phyloP scores from a whole-genome alignment of 371 early-diverging fungal species.

The Mucor mucedo region DNA sequence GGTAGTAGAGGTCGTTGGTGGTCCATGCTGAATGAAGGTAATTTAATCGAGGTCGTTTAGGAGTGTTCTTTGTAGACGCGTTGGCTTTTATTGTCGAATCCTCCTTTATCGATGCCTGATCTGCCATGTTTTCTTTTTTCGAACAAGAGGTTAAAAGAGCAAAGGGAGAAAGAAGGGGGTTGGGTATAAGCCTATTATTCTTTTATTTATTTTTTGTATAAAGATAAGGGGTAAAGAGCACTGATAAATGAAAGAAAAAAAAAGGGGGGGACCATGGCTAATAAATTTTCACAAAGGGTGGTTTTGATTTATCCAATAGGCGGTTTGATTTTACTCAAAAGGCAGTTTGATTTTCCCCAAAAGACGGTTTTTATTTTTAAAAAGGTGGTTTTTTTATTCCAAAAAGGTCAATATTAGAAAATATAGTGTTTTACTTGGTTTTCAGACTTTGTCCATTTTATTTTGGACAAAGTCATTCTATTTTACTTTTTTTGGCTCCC shows the following conservation, averaged over 20 bases:
- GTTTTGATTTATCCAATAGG: constrained; percentile 3
- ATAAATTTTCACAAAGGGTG: neutral
- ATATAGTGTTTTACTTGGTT: constrained; percentile 4
- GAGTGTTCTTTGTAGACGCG: neutral
- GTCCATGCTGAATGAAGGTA: constrained; percentile 44
- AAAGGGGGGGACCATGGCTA: too few relatives aligned
- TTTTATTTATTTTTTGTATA: neutral
- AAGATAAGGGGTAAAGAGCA: too few relatives aligned
- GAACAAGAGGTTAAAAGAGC: neutral
- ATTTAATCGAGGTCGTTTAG: constrained; percentile 29
- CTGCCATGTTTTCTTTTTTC: neutral
- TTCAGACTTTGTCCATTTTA: constrained; percentile 4
- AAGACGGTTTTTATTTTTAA: neutral
- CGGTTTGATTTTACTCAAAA: constrained; percentile 3
- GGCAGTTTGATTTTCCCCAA: constrained; percentile 4
- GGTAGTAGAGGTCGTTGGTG: constrained; percentile 21
- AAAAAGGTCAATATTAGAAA: constrained; percentile 4
- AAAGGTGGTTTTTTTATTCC: constrained; percentile 3
- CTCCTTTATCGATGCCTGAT: neutral
- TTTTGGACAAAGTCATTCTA: constrained; percentile 1
- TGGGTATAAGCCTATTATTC: neutral
- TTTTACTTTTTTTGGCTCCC: constrained; percentile 4
- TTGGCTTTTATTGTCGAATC: neutral
- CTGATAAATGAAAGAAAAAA: too few relatives aligned
- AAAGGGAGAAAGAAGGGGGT: neutral